Conservation (phyloP, 73 alveolate genomes). For the Tetrahymena malaccensis region DNA sequence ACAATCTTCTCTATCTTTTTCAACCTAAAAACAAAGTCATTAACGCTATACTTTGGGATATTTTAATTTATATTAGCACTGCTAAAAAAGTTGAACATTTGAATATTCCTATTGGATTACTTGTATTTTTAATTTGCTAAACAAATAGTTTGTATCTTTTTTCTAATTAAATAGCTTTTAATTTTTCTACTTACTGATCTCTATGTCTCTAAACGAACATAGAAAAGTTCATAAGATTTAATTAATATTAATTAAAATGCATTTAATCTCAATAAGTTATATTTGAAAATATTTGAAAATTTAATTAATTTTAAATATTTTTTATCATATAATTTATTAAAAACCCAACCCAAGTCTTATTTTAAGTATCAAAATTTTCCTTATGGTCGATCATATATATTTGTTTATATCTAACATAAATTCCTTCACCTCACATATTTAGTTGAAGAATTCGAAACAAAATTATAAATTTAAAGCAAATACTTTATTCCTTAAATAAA, state of each 20-base stretch:
- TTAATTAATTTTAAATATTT: background rate
- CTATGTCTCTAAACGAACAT: background rate
- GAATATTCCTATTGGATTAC: background rate
- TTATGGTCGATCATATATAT: too few relatives aligned
- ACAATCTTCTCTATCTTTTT: background rate
- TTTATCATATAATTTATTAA: background rate
- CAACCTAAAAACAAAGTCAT: background rate
- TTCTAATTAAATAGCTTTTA: background rate
- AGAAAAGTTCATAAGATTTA: background rate
- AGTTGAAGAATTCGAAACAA: too few relatives aligned
- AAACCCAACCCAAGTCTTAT: background rate
- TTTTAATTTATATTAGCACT: background rate
- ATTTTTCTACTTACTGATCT: background rate
- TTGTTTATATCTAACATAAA: too few relatives aligned
- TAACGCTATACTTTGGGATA: background rate
- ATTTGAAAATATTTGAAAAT: background rate
- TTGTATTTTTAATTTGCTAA: background rate
- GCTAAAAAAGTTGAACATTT: background rate
- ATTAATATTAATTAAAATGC: background rate
- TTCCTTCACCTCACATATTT: too few relatives aligned
- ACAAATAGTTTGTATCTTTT: background rate
- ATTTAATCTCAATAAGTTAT: background rate
- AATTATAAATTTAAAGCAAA: too few relatives aligned
- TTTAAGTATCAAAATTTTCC: background rate
- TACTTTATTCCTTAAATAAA: too few relatives aligned